These are phyloP conservation scores for Euphorbia pulcherrima DNA, from an alignment of 345 rosid genomes.

Conservation along the genomic window DNA sequence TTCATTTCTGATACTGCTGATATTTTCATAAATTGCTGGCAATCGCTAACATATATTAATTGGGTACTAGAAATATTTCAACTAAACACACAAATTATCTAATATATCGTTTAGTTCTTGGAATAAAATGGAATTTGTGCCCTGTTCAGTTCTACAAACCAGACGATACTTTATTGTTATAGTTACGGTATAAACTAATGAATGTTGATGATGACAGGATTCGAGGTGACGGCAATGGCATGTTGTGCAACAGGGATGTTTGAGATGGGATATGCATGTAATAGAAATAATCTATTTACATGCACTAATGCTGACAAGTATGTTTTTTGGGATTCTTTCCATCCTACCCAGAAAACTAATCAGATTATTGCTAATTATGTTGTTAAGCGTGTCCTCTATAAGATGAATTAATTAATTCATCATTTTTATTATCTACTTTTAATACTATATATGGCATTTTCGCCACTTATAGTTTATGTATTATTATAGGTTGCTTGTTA, in stretches of 20 bases:
- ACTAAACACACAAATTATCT: no score
- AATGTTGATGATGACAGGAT: constrained; percentile 27
- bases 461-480: no score
- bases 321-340: constrained; percentile 80
- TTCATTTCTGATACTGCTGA: no score
- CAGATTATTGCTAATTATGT: constrained; percentile 44
- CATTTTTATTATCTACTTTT: not conserved
- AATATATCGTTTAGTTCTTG: no score
- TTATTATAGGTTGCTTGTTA: no score
- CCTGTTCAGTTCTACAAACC: no score
- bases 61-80: no score
- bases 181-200: not conserved
- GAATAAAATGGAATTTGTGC: no score
- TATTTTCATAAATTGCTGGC: no score
- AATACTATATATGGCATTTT: no score
- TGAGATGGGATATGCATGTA: constrained; percentile 75
- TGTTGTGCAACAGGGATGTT: constrained; percentile 77
- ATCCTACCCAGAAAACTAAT: constrained; percentile 62
- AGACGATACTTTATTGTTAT: no score
- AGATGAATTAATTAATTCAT: constrained; percentile 24
- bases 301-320: constrained; percentile 53
- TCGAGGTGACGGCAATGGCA: constrained; percentile 43
- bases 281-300: constrained; percentile 35
- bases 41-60: no score
- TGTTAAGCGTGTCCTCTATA: constrained; percentile 33